phyloP scores from a whole-genome alignment of 768 basidiomycete genomes.

The Serpula lacrymans region DNA sequence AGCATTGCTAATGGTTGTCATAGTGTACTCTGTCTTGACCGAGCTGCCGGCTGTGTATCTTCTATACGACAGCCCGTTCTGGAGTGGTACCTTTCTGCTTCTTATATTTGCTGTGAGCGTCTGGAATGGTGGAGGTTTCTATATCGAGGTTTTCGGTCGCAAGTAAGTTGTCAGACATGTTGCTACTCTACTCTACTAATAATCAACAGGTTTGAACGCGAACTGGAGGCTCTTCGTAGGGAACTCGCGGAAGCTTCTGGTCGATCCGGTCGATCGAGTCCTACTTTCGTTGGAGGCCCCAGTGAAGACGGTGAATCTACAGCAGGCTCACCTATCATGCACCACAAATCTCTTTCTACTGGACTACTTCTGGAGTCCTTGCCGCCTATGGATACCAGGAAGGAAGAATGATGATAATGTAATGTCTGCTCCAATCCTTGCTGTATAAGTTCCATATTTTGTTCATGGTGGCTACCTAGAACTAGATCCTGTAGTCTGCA shows the following conservation, averaged over 20 bases:
- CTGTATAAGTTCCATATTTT: no score
- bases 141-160: conserved; percentile 95
- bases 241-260: conserved; percentile 74
- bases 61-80: conserved; percentile 74
- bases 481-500: no score
- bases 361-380: conserved; percentile 11
- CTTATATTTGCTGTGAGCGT: conserved; percentile 82
- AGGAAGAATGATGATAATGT: conserved; percentile 30
- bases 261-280: conserved; percentile 53
- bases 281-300: conserved; percentile 35
- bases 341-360: conserved; percentile 5
- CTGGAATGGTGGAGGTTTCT: conserved; percentile 96
- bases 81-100: conserved; percentile 77
- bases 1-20: conserved; percentile 6
- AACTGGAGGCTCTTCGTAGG: conserved; percentile 85
- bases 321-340: conserved; percentile 30
- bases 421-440: no score
- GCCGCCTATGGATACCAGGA: conserved; percentile 20
- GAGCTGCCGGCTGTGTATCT: conserved; percentile 83
- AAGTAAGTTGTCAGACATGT: conserved; percentile 57
- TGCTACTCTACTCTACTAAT: conserved; percentile 2
- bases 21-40: conserved; percentile 83
- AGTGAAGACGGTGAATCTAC: conserved; percentile 43
- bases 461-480: no score
- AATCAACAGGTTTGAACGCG: conserved; percentile 76